A percentile compares a stretch with the other conserved stretches of the same genome.
phyloP scores from a whole-genome alignment of 805 yeast genomes.

The Wickerhamiella lipophila region DNA sequence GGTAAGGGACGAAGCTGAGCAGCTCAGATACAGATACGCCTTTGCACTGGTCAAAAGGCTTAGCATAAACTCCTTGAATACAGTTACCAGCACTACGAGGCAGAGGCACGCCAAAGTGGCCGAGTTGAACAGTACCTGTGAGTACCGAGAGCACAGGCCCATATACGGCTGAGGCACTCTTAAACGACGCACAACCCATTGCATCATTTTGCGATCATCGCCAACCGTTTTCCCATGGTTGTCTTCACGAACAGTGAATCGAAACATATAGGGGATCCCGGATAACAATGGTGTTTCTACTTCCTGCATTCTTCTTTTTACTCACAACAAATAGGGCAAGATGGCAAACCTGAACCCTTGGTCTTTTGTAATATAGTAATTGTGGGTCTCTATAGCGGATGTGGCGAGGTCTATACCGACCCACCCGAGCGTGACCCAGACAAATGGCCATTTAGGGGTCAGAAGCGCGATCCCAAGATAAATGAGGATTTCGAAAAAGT shows the following conservation, averaged over 20 bases:
- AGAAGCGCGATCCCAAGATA: slow-evolving; percentile 29
- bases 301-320: neutral
- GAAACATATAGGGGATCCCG: slow-evolving; percentile 11
- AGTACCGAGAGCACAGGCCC: slow-evolving; percentile 16
- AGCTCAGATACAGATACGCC: slow-evolving; percentile 4
- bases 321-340: slow-evolving; percentile 13
- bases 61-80: slow-evolving; percentile 4
- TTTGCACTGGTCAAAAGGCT: slow-evolving; percentile 3
- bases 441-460: slow-evolving; percentile 15
- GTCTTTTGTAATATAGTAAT: slow-evolving; percentile 30
- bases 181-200: slow-evolving; percentile 14
- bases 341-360: slow-evolving; percentile 11
- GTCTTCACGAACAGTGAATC: slow-evolving; percentile 5
- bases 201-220: slow-evolving; percentile 2
- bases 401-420: slow-evolving; percentile 34
- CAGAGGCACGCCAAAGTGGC: slow-evolving; percentile 15
- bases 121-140: slow-evolving; percentile 17
- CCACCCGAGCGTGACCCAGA: slow-evolving; percentile 24
- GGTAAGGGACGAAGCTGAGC: slow-evolving; percentile 2
- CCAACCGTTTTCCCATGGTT: neutral
- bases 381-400: slow-evolving; percentile 38
- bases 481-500: slow-evolving; percentile 43
- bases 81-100: slow-evolving; percentile 14
- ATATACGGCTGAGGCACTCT: slow-evolving; percentile 17
- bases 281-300: slow-evolving; percentile 7